Conservation (phyloP, 2,329 filamentous ascomycete species). For the Fusarium sp. region DNA sequence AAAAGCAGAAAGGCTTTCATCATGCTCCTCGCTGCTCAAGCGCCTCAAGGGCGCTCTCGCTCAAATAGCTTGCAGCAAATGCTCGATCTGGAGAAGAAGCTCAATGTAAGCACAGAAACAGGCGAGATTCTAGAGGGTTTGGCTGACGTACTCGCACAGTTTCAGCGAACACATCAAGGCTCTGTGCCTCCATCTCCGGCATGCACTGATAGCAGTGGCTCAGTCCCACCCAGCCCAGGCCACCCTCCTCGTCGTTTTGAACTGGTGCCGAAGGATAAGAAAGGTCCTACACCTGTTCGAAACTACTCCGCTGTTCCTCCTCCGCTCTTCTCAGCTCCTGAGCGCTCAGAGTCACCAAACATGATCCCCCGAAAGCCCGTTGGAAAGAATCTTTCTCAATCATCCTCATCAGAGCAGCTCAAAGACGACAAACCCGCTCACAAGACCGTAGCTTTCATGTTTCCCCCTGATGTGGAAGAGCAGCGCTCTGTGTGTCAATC, state of each 20-base stretch:
- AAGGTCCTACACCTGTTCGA: constrained; percentile 40
- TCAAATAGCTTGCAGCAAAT: constrained; percentile 67
- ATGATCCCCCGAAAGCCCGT: constrained; percentile 37
- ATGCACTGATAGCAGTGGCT: constrained; percentile 20
- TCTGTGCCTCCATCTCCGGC: constrained; percentile 33
- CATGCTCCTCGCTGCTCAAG: constrained; percentile 34
- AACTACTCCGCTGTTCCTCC: constrained; percentile 41
- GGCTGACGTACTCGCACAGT: constrained; percentile 20
- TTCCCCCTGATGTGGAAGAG: constrained; percentile 48
- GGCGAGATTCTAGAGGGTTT: background rate
- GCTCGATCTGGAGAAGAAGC: constrained; percentile 69
- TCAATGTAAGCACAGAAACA: constrained; percentile 61
- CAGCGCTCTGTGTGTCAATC: constrained; percentile 66
- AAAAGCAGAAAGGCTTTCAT: background rate
- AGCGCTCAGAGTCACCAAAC: constrained; percentile 25
- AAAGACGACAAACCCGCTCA: constrained; percentile 40
- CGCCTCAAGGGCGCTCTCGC: constrained; percentile 37
- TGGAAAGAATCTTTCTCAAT: constrained; percentile 3
- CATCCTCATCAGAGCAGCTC: constrained; percentile 20
- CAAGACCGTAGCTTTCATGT: constrained; percentile 50
- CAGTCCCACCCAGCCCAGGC: constrained; percentile 37
- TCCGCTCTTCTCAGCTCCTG: constrained; percentile 33
- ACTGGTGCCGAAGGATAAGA: constrained; percentile 44
- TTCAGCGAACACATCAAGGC: constrained; percentile 34
- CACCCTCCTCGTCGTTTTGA: constrained; percentile 43